These are phyloP conservation scores for Thraustotheca clavata DNA, from an alignment of 352 stramenopile species.

Conservation along the genomic window DNA sequence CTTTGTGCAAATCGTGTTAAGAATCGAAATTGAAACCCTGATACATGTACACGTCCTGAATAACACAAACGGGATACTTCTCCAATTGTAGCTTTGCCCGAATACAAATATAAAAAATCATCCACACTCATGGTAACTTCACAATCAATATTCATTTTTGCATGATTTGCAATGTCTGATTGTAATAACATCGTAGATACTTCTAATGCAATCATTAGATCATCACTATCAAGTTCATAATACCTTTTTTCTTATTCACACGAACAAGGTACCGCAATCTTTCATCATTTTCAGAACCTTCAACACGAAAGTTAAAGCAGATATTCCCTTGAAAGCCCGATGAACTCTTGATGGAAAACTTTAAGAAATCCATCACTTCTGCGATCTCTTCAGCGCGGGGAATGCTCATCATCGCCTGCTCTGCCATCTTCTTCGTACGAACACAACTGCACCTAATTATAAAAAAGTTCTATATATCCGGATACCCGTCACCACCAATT, in stretches of 20 bases:
- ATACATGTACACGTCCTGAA: slow-evolving; percentile 61
- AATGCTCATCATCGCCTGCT: background rate
- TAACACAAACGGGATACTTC: slow-evolving; percentile 79
- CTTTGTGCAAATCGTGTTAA: slow-evolving; percentile 74
- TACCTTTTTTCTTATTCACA: slow-evolving; percentile 37
- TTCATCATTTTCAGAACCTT: slow-evolving; percentile 27
- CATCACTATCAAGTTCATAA: too few species aligned
- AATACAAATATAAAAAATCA: slow-evolving; percentile 83
- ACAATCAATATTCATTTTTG: slow-evolving; percentile 42
- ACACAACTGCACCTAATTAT: too few species aligned
- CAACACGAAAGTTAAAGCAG: slow-evolving; percentile 73
- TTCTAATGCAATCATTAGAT: slow-evolving; percentile 23
- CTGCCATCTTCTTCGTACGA: background rate
- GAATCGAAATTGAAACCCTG: slow-evolving; percentile 70
- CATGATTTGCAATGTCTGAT: slow-evolving; percentile 40
- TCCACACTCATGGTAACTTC: slow-evolving; percentile 81
- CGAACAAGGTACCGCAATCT: slow-evolving; percentile 59
- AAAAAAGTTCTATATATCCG: too few species aligned
- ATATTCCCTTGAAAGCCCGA: slow-evolving; percentile 70
- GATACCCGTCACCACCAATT: too few species aligned
- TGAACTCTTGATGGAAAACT: slow-evolving; percentile 69
- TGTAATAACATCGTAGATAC: slow-evolving; percentile 31
- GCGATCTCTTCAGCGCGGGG: slow-evolving; percentile 65
- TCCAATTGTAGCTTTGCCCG: slow-evolving; percentile 65
- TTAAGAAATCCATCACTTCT: slow-evolving; percentile 82